Evolutionary conservation across 1,139 yeast genomes (phyloP).

Genomic region (Candida pseudoviswanathii): DNA sequence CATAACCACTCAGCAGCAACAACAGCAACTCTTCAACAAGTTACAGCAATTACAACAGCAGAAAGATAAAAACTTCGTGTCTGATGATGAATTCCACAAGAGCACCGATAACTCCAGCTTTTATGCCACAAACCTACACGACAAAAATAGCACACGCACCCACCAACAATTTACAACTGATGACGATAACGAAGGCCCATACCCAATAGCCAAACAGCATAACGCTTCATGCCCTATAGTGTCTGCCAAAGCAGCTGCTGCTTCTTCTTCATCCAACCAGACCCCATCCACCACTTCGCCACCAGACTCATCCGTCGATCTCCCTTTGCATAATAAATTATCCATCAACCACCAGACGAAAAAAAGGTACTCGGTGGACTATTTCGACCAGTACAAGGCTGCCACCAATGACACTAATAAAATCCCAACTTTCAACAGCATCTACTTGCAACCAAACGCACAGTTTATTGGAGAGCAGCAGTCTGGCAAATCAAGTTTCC

Average conservation of each 20-base stretch:
- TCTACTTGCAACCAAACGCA: conserved; percentile 64
- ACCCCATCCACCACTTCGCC: background rate
- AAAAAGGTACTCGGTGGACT: conserved; percentile 12
- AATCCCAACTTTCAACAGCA: conserved; percentile 25
- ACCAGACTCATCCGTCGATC: background rate
- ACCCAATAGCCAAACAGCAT: background rate
- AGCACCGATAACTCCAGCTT: conserved; percentile 14
- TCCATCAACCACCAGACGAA: conserved; percentile 4
- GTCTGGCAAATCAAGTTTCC: conserved; percentile 67
- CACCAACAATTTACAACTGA: conserved; percentile 3
- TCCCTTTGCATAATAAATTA: conserved; percentile 3
- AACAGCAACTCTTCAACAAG: conserved; percentile 11
- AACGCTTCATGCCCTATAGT: conserved; percentile 2
- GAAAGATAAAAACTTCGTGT: conserved; percentile 6
- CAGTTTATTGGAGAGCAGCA: conserved; percentile 71
- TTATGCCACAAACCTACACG: conserved; percentile 4
- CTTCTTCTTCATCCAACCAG: background rate
- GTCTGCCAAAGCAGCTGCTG: background rate
- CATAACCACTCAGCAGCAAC: conserved; percentile 11
- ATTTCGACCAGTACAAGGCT: conserved; percentile 10
- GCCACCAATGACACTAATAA: background rate
- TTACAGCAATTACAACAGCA: conserved; percentile 13
- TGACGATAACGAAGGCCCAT: background rate
- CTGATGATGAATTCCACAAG: conserved; percentile 7
- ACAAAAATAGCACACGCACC: conserved; percentile 1